These are phyloP conservation scores for Entrophospora sp. DNA, from an alignment of 192 early-diverging fungal genomes.

Conservation along the genomic window DNA sequence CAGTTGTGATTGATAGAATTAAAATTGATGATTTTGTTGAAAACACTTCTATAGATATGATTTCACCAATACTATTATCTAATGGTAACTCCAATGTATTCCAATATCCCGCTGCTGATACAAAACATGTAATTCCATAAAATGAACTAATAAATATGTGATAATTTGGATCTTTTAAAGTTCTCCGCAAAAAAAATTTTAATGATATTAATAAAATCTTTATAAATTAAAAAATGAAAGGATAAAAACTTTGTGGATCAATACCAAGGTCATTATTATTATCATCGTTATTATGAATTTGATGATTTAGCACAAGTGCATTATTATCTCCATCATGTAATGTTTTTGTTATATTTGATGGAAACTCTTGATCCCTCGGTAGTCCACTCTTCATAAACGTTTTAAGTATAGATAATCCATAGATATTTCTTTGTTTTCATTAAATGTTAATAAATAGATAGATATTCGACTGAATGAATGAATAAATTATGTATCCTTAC, in stretches of 20 bases:
- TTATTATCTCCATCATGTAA: neutral
- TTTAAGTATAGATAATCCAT: slow-evolving; percentile 1
- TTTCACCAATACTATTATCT: slow-evolving; percentile 15
- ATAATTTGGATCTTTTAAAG: no score
- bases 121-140: slow-evolving; percentile 9
- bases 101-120: neutral
- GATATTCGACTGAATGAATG: no score
- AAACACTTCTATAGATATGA: slow-evolving; percentile 13
- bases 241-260: neutral
- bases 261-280: no score
- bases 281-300: no score
- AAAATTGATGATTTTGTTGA: neutral
- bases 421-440: neutral
- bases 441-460: neutral
- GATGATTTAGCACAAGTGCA: neutral
- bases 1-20: slow-evolving; percentile 6
- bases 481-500: neutral
- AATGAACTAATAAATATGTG: slow-evolving; percentile 19
- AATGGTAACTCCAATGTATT: slow-evolving; percentile 7
- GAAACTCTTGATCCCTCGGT: neutral
- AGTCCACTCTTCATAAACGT: neutral
- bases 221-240: neutral
- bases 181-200: neutral
- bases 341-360: neutral
- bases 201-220: neutral